Conservation (phyloP, 2,329 filamentous ascomycete genomes). For the Alternaria tenuissima region DNA sequence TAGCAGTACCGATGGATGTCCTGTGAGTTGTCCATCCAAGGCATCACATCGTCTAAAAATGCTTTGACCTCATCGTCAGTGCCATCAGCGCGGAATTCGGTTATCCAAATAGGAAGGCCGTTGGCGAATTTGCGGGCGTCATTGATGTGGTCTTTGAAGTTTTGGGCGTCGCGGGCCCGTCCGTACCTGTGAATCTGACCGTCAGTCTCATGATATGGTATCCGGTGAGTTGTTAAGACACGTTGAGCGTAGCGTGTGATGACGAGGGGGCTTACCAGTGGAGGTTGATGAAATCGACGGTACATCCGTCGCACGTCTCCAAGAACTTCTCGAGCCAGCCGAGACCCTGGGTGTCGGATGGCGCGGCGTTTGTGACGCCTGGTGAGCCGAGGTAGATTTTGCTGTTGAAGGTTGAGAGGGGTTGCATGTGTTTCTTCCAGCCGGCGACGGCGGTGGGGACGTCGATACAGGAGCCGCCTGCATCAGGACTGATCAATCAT, state of each 20-base stretch:
- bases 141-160: slow-evolving; percentile 49
- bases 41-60: slow-evolving; percentile 40
- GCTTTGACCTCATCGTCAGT: slow-evolving; percentile 24
- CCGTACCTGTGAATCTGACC: slow-evolving; percentile 27
- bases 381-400: slow-evolving; percentile 42
- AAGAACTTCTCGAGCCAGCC: slow-evolving; percentile 41
- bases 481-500: neutral
- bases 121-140: slow-evolving; percentile 56
- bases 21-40: slow-evolving; percentile 40
- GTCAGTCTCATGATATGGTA: neutral
- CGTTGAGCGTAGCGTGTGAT: neutral
- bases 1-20: slow-evolving; percentile 47
- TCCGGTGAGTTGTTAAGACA: neutral
- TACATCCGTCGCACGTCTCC: slow-evolving; percentile 36
- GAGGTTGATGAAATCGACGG: slow-evolving; percentile 46
- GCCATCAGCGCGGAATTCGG: slow-evolving; percentile 40
- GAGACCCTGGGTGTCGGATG: slow-evolving; percentile 24
- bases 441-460: slow-evolving; percentile 18
- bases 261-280: slow-evolving; percentile 34
- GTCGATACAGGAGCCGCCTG: slow-evolving; percentile 38
- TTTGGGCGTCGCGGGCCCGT: slow-evolving; percentile 22
- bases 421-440: slow-evolving; percentile 32
- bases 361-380: slow-evolving; percentile 39
- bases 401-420: slow-evolving; percentile 22
- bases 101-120: slow-evolving; percentile 55